Evolutionary conservation across 495 filamentous ascomycete species (phyloP).

Genomic region (Podospora conica): DNA sequence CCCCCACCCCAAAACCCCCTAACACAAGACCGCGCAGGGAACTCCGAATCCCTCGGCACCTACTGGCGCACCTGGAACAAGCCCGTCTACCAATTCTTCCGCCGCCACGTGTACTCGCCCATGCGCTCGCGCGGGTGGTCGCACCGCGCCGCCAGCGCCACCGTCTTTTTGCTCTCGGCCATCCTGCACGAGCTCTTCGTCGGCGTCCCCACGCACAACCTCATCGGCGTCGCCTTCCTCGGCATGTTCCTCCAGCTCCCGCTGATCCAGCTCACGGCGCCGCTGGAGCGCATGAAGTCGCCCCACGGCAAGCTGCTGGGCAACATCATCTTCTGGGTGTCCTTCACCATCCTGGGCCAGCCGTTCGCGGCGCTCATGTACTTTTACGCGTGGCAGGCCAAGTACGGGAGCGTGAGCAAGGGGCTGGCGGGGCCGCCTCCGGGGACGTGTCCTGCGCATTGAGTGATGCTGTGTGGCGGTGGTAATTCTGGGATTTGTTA

Average conservation of each 20-base stretch:
- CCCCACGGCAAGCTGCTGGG: conserved; percentile 68
- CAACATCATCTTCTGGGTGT: conserved; percentile 92
- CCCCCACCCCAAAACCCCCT: too few relatives aligned
- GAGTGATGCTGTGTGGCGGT: background rate
- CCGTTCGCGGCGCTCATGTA: conserved; percentile 84
- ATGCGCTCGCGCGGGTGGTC: conserved; percentile 76
- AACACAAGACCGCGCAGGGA: conserved; percentile 40
- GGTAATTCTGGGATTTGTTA: too few relatives aligned
- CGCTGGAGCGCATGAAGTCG: conserved; percentile 71
- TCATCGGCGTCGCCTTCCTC: conserved; percentile 84
- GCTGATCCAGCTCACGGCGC: conserved; percentile 70
- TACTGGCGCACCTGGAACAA: conserved; percentile 99
- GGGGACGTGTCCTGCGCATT: background rate
- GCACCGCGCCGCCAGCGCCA: conserved; percentile 56
- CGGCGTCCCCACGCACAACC: conserved; percentile 90
- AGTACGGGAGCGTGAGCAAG: conserved; percentile 69
- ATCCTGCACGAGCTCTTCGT: conserved; percentile 88
- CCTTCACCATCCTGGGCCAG: conserved; percentile 90
- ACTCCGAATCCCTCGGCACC: conserved; percentile 70
- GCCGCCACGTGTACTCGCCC: conserved; percentile 81
- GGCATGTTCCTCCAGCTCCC: conserved; percentile 94
- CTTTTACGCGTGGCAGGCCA: conserved; percentile 98
- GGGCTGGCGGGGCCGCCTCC: background rate
- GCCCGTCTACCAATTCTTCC: conserved; percentile 94
- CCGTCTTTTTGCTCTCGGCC: conserved; percentile 81